phyloP scores from a whole-genome alignment of 805 yeast species.

The Naumovozyma dairenensis region DNA sequence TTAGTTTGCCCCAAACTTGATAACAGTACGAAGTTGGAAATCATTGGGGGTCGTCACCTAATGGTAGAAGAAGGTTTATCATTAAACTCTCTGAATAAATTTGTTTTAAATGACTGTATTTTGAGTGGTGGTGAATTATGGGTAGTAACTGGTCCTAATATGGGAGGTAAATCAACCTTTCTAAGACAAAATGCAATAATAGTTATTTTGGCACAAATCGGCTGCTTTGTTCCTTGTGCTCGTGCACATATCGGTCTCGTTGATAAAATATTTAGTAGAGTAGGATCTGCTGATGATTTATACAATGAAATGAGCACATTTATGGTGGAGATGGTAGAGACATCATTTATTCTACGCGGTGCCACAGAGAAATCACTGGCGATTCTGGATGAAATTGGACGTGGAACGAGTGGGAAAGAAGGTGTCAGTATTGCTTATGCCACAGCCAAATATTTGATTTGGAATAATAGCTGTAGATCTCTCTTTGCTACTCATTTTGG shows the following conservation, averaged over 20 bases:
- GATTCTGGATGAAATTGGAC: constrained; percentile 78
- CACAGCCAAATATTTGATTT: constrained; percentile 46
- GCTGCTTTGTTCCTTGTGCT: constrained; percentile 62
- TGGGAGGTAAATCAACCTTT: constrained; percentile 79
- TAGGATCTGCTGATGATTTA: constrained; percentile 79
- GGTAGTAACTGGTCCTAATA: constrained; percentile 82
- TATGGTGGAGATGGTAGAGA: constrained; percentile 88
- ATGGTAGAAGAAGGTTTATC: constrained; percentile 74
- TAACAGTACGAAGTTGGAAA: constrained; percentile 36
- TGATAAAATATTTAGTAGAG: constrained; percentile 69
- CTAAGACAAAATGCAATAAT: constrained; percentile 64
- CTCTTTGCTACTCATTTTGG: constrained; percentile 90
- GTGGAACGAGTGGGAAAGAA: constrained; percentile 80
- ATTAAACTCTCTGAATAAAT: constrained; percentile 31
- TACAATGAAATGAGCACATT: constrained; percentile 76
- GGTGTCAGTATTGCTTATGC: constrained; percentile 83
- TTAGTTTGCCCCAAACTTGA: constrained; percentile 59
- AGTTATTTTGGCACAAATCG: constrained; percentile 62
- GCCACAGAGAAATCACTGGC: constrained; percentile 64
- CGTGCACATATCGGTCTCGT: constrained; percentile 59
- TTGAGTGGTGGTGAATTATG: constrained; percentile 30
- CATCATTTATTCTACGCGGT: constrained; percentile 54
- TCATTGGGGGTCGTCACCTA: constrained; percentile 67
- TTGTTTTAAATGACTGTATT: constrained; percentile 27
- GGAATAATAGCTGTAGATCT: constrained; percentile 52